These are phyloP conservation scores for Pelargonium fulgidum DNA, from an alignment of 441 rosid genomes.

Conservation along the genomic window DNA sequence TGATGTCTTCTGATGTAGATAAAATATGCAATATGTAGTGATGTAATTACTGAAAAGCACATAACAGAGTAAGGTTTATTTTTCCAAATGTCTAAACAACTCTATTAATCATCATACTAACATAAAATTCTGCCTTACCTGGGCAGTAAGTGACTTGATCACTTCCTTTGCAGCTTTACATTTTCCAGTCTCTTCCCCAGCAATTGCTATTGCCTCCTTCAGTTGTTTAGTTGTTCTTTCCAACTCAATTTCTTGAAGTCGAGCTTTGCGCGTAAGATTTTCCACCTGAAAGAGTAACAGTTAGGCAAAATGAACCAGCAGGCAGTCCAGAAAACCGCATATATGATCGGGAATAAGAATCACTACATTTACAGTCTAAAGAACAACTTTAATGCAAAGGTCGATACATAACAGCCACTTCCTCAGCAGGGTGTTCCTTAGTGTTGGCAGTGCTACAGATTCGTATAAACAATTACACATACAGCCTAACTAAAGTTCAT, in stretches of 20 bases:
- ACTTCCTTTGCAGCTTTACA: constrained; percentile 98
- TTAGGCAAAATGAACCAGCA: constrained; percentile 23
- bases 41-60: too few relatives aligned
- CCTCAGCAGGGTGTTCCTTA: too few relatives aligned
- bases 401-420: too few relatives aligned
- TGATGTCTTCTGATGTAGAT: too few relatives aligned
- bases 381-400: too few relatives aligned
- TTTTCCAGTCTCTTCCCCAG: constrained; percentile 82
- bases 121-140: constrained; percentile 44
- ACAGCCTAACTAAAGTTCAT: background rate
- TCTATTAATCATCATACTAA: background rate
- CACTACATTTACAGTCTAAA: background rate
- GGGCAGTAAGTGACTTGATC: constrained; percentile 87
- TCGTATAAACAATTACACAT: too few relatives aligned
- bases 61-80: too few relatives aligned
- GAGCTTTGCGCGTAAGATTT: constrained; percentile 73
- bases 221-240: constrained; percentile 81
- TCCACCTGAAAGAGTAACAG: constrained; percentile 52
- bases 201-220: constrained; percentile 77
- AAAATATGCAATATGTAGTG: too few relatives aligned
- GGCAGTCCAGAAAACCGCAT: background rate
- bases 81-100: too few relatives aligned
- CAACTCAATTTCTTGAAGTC: constrained; percentile 76
- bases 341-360: background rate
- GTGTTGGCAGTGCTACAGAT: too few relatives aligned